Conservation (phyloP, 208 protist species). For the Herpetomonas tarakana region DNA sequence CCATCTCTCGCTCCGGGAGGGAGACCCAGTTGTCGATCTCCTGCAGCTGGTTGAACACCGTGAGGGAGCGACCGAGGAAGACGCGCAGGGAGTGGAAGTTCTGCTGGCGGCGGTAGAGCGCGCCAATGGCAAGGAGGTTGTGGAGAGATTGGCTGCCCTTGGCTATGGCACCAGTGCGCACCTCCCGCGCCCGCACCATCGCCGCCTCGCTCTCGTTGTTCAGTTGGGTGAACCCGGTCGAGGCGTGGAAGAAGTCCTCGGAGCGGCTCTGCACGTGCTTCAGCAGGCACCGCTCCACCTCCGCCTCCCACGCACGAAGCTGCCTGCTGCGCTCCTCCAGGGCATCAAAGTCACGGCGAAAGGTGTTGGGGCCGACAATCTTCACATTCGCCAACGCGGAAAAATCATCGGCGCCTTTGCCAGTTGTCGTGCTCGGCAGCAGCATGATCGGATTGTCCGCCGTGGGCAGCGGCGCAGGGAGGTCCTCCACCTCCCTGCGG, state of each 20-base stretch:
- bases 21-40: constrained; percentile 80
- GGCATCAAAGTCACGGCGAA: constrained; percentile 63
- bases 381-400: background rate
- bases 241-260: constrained; percentile 79
- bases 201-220: constrained; percentile 50
- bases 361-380: constrained; percentile 33
- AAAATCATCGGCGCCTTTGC: background rate
- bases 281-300: constrained; percentile 75
- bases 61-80: constrained; percentile 25
- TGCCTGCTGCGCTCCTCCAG: constrained; percentile 62
- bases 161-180: constrained; percentile 32
- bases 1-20: constrained; percentile 80
- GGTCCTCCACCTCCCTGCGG: constrained; percentile 14
- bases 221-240: constrained; percentile 54
- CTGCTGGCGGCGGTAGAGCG: constrained; percentile 57
- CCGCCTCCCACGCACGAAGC: constrained; percentile 66
- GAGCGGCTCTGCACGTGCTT: constrained; percentile 82
- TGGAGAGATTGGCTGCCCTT: constrained; percentile 44
- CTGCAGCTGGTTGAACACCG: constrained; percentile 32
- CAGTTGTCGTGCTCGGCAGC: constrained; percentile 7
- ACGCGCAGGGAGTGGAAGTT: constrained; percentile 42
- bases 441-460: constrained; percentile 2
- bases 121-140: constrained; percentile 59
- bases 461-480: constrained; percentile 11
- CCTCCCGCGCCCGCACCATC: constrained; percentile 35